Evolutionary conservation across 106 monocot genomes (phyloP), one percentile per base, ranked within the genome.

Genomic region (Apostasia ramifera): DNA sequence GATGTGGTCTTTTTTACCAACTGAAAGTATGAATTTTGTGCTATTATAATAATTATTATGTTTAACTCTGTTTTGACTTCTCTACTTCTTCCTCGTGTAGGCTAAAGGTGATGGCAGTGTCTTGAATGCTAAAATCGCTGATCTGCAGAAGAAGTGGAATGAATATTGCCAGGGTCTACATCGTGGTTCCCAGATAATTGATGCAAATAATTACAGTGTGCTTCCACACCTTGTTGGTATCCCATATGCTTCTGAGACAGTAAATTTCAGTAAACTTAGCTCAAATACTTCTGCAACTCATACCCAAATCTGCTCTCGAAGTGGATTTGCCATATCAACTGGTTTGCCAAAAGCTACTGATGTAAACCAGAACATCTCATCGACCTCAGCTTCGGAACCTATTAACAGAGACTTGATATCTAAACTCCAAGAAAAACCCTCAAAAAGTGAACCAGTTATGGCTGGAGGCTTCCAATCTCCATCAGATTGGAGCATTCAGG

Each of bases 131-230:
- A 84, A 79, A 66, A 42, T 77, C 41, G 7, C 14, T 11, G 84
- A 85, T 59, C 46, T 82, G 72, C 74, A 82, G 53, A 85, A 79
- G 76, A 88, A 84, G 66, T 87, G 86, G 86, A 80, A 81, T 62
- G 81, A 71, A 59, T 60, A 76, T 26, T 81, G 81, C 46, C 74
- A 74, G 51, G 51, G 43, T 39, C 73, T 68, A 52, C 83, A 84
- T 56, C 62, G 61, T 5, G 57, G 62, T 13, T 72, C 61, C 57
- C 66, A 15, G 4, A 63, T 68, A 14, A 58, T 79, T 53, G 79
- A 71, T 4, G 55, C 67, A 11, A 69, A 81, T 45, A 59, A 49
- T 45, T 48, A n/a, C 55, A 15, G 47, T 13, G 8, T 66, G 44
- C 43, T 73, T 45, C 75, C 83, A 14, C 75, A 74, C 4, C 68